Conservation (phyloP, 257 asterid genomes). For the Forsythia viridissima region DNA sequence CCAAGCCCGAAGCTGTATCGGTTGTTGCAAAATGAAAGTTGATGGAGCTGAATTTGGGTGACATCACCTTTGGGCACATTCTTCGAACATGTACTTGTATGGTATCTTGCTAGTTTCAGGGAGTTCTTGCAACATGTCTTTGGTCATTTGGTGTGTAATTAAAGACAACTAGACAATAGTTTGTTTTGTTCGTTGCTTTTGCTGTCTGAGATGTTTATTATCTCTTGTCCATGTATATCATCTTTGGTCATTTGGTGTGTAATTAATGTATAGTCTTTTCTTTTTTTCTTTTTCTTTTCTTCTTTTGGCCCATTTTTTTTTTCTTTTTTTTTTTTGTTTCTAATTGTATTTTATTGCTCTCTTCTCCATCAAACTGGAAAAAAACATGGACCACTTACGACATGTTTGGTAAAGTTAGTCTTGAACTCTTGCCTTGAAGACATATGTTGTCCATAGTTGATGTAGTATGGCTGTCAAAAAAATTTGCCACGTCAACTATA, state of each 20-base stretch:
- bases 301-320: too few species aligned
- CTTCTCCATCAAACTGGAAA: neutral
- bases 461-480: too few species aligned
- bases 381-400: neutral
- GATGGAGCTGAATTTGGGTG: neutral
- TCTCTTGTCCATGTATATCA: neutral
- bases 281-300: neutral
- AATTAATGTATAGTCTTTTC: neutral
- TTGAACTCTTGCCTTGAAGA: too few species aligned
- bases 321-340: neutral
- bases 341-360: neutral
- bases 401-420: too few species aligned
- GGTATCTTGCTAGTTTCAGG: neutral
- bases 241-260: too few species aligned
- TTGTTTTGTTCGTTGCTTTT: neutral
- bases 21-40: conserved; percentile 24
- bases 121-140: neutral
- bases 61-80: neutral
- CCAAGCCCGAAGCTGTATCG: conserved; percentile 2
- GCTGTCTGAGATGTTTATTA: neutral
- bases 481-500: too few species aligned
- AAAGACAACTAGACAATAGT: too few species aligned
- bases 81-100: conserved; percentile 7
- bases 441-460: too few species aligned
- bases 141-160: conserved; percentile 1